phyloP scores from a whole-genome alignment of 805 yeast species.

The Lachancea nothofagi region DNA sequence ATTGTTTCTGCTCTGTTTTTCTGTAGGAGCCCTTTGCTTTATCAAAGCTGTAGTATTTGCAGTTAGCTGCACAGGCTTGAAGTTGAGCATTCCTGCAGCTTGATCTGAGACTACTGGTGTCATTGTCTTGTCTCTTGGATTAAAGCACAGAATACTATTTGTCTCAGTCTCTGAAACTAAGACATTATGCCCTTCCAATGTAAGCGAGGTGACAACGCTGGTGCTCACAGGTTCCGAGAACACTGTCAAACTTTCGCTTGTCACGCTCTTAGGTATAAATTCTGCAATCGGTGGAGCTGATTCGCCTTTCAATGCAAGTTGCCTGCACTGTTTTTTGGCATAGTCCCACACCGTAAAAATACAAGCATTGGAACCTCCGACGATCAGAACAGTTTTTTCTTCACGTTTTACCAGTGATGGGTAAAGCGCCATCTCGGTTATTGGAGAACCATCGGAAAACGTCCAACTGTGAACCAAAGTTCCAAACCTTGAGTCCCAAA shows the following conservation, averaged over 20 bases:
- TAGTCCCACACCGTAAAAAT: constrained; percentile 74
- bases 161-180: constrained; percentile 17
- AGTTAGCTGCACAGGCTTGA: constrained; percentile 18
- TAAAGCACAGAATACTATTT: constrained; percentile 17
- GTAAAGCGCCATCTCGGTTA: constrained; percentile 42
- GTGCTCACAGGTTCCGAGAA: constrained; percentile 3
- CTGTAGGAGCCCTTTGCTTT: constrained; percentile 6
- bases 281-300: constrained; percentile 21
- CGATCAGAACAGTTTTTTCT: constrained; percentile 42
- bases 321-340: constrained; percentile 53
- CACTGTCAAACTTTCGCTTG: not conserved
- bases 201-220: constrained; percentile 9
- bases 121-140: constrained; percentile 13
- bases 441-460: constrained; percentile 45
- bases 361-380: constrained; percentile 60
- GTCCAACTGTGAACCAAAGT: constrained; percentile 57
- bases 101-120: constrained; percentile 13
- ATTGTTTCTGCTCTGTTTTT: not conserved
- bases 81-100: constrained; percentile 3
- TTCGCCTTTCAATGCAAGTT: constrained; percentile 32
- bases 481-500: constrained; percentile 78
- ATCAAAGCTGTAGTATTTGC: constrained; percentile 18
- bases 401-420: constrained; percentile 32
- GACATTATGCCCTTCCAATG: constrained; percentile 13
- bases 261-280: constrained; percentile 15